Evolutionary conservation across 176 grass and related monocot genomes (phyloP).

Genomic region (Hordeum vulgare): MorexV3_pseudomolecules_assembly NC_058523.1:421135623-421136122

Average conservation of each 20-base stretch:
- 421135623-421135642: neutral
- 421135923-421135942: neutral
- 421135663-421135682: neutral
- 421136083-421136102: neutral
- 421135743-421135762: neutral
- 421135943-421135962: neutral
- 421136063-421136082: slow-evolving; percentile 48
- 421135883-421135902: neutral
- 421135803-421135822: neutral
- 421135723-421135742: neutral
- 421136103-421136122: neutral
- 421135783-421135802: neutral
- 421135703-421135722: neutral
- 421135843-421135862: neutral
- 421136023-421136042: slow-evolving; percentile 31
- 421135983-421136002: neutral
- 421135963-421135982: slow-evolving; percentile 15
- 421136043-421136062: slow-evolving; percentile 40
- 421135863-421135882: neutral
- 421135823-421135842: too few relatives aligned
- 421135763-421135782: neutral
- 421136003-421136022: slow-evolving; percentile 50
- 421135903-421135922: neutral
- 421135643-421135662: neutral
- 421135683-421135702: neutral